Percentiles rank a stretch among this genome's conserved stretches.
These are phyloP conservation scores for Camelina hispida DNA, from an alignment of 345 rosid genomes.

Conservation along the genomic window DNA sequence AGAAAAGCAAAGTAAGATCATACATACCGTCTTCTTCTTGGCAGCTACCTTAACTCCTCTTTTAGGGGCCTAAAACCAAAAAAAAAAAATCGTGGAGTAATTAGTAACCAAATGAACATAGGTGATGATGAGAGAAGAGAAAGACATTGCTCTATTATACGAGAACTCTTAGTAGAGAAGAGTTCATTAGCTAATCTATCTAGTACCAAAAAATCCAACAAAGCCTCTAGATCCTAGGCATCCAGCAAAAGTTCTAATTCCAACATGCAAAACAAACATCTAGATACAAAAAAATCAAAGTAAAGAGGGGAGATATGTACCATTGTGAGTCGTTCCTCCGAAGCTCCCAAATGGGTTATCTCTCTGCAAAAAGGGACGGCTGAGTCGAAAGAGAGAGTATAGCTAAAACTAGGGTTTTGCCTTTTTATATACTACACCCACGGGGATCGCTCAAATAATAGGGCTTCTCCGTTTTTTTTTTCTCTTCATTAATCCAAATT, in stretches of 20 bases:
- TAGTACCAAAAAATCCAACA: not conserved
- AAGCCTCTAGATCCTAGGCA: conserved; percentile 22
- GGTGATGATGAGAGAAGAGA: not conserved
- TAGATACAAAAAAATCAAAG: not conserved
- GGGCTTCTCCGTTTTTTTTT: conserved; percentile 29
- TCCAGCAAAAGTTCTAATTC: not conserved
- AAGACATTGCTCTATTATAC: not conserved
- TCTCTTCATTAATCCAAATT: not conserved
- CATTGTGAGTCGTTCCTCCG: conserved; percentile 29
- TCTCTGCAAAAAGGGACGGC: conserved; percentile 32
- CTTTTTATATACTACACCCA: conserved; percentile 8
- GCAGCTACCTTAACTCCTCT: conserved; percentile 53
- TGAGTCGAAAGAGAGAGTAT: conserved; percentile 26
- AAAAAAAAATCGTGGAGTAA: not conserved
- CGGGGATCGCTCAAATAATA: not conserved
- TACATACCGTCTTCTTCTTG: conserved; percentile 60
- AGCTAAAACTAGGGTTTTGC: conserved; percentile 17
- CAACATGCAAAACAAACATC: not conserved
- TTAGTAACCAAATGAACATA: not conserved
- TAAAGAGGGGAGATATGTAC: conserved; percentile 9
- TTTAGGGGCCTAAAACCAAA: conserved; percentile 54
- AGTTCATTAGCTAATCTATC: not conserved
- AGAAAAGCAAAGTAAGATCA: not conserved
- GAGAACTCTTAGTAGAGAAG: too few relatives aligned
- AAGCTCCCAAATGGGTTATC: conserved; percentile 30